Evolutionary conservation across 352 stramenopile genomes (phyloP), one percentile per base, ranked within the genome.

Genomic region (Globisporangium uncinulatum): DNA sequence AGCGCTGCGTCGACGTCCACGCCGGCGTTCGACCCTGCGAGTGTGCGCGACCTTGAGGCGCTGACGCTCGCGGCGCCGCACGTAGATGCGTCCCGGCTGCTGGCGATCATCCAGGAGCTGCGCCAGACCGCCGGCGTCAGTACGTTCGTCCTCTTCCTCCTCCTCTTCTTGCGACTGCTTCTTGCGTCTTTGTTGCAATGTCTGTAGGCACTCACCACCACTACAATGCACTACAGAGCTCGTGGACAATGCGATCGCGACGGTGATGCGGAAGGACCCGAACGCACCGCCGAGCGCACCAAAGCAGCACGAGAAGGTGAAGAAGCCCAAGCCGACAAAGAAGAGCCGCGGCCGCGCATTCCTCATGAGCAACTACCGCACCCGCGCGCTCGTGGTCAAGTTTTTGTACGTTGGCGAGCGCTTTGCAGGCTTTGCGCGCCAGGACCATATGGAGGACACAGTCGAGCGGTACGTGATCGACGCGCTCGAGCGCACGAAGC

Each of bases 401-500:
- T 91, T 96, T 46, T 51, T 92, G 48, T 96, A 96, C 62, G 37
- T 87, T n/a, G 87, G 89, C 36, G 83, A 94, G 56, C 89, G 89
- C 32, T 96, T 95, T 57, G 70, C 83, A 13, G 89, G 89, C n/a
- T 94, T 95, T 70, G 86, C 85, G 42, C 78, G 84, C 4, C 87
- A 96, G 54, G 85, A 93, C 41, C 80, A 94, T 66, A 87, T 86
- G 56, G 87, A 97, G 50, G 78, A 98, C 51, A 98, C 94, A 0
- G 83, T 99, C 31, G 96, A 99, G 68, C 74, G 75, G 34, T 87
- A 92, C 66, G 67, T 99, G 4, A 96, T 99, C 70, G 75, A 91
- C n/a, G 95, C 96, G 24, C 73, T 99, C 5, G 65, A 88, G 44
- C 96, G 91, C 67, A 91, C 92, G 9, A 86, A 92, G 51, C 72